Percentiles rank a stretch among this genome's conserved stretches.
phyloP scores from a whole-genome alignment of 2,329 filamentous ascomycete genomes.

The Beauveria sp. region DNA sequence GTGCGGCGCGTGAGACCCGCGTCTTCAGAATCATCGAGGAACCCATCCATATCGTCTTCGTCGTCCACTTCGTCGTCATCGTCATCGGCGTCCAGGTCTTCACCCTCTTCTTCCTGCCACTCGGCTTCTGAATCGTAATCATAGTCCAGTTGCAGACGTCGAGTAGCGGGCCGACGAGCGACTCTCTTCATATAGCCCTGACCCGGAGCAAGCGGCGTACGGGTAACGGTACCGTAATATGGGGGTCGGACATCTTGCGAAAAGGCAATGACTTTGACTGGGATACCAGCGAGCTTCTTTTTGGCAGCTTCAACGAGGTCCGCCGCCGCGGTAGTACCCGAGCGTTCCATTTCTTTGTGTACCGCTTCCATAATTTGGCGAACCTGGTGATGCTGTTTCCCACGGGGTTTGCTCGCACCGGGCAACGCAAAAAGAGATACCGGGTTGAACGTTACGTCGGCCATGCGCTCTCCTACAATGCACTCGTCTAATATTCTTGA shows the following conservation, averaged over 20 bases:
- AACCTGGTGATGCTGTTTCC: constrained; percentile 44
- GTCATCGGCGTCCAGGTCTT: constrained; percentile 61
- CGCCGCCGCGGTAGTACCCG: constrained; percentile 26
- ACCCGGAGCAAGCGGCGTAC: constrained; percentile 40
- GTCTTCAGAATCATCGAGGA: constrained; percentile 82
- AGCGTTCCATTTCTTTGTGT: constrained; percentile 37
- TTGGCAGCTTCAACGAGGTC: constrained; percentile 25
- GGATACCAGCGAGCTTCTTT: constrained; percentile 42
- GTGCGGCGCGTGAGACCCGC: constrained; percentile 44
- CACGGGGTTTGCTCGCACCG: constrained; percentile 29
- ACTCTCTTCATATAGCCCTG: constrained; percentile 40
- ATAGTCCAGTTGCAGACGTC: constrained; percentile 62
- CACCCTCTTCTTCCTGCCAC: constrained; percentile 70
- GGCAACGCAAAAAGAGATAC: constrained; percentile 39
- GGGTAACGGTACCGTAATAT: constrained; percentile 68
- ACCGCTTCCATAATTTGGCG: constrained; percentile 53
- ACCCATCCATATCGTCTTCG: constrained; percentile 82
- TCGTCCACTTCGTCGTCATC: constrained; percentile 63
- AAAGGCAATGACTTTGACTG: constrained; percentile 57
- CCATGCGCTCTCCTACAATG: constrained; percentile 38
- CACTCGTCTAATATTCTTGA: constrained; percentile 45
- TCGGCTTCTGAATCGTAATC: constrained; percentile 83
- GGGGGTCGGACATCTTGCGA: constrained; percentile 58
- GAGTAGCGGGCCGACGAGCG: constrained; percentile 45
- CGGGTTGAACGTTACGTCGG: constrained; percentile 35